Conservation (phyloP, 2,329 filamentous ascomycete species). For the Cladosporium sp. region DNA sequence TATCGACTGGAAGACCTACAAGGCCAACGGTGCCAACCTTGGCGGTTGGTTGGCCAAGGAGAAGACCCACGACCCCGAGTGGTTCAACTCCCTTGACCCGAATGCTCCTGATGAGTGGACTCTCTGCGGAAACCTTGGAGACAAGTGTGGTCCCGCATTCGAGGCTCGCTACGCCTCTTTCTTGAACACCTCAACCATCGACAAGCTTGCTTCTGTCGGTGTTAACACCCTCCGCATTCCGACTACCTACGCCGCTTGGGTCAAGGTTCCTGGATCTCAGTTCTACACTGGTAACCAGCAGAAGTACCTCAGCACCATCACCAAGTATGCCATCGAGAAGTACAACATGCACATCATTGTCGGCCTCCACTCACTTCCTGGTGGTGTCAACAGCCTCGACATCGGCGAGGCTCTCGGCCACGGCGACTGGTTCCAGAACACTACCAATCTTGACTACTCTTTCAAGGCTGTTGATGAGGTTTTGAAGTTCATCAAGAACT, state of each 20-base stretch:
- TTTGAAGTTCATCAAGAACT: conserved; percentile 36
- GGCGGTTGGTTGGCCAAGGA: conserved; percentile 40
- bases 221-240: conserved; percentile 40
- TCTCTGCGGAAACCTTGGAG: conserved; percentile 36
- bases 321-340: conserved; percentile 39
- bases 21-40: conserved; percentile 31
- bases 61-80: conserved; percentile 31
- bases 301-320: conserved; percentile 33
- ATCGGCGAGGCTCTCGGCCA: conserved; percentile 34
- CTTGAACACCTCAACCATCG: conserved; percentile 32
- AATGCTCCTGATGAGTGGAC: conserved; percentile 39
- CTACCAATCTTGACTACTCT: conserved; percentile 37
- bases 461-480: conserved; percentile 36
- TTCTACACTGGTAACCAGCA: conserved; percentile 39
- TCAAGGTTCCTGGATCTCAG: conserved; percentile 36
- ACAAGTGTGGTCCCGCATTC: conserved; percentile 22
- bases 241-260: conserved; percentile 41
- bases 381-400: conserved; percentile 36
- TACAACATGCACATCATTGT: conserved; percentile 41
- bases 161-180: conserved; percentile 23
- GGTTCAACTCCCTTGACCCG: conserved; percentile 30
- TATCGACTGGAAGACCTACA: conserved; percentile 27
- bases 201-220: conserved; percentile 35
- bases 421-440: conserved; percentile 40
- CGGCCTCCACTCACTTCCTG: conserved; percentile 37